Percentiles rank a stretch among this genome's conserved stretches.
Evolutionary conservation across 2,329 filamentous ascomycete genomes (phyloP).

Genomic region (Hypomyces rosellus): DNA sequence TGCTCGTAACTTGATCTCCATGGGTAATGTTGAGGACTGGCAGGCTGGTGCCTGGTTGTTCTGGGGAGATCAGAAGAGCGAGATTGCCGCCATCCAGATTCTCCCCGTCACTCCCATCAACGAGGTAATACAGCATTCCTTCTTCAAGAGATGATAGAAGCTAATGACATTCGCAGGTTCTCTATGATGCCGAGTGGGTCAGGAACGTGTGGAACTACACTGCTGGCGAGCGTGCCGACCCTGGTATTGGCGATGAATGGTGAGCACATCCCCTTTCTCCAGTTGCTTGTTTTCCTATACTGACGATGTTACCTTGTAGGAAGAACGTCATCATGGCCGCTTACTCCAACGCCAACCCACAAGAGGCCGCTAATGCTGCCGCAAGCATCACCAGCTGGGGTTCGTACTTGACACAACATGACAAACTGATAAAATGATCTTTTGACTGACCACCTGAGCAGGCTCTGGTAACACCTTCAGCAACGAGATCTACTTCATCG

Average conservation of each 20-base stretch:
- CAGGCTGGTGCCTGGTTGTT: conserved; percentile 19
- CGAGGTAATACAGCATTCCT: conserved; percentile 2
- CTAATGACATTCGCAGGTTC: conserved; percentile 6
- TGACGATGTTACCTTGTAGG: conserved; percentile 5
- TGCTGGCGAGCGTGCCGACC: conserved; percentile 16
- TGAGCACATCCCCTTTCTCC: not conserved
- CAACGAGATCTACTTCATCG: conserved; percentile 20
- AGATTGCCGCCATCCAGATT: conserved; percentile 13
- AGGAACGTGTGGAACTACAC: conserved; percentile 19
- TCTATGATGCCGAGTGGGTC: conserved; percentile 18
- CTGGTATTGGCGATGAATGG: conserved; percentile 17
- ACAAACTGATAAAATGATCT: not conserved
- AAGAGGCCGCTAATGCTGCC: conserved; percentile 16
- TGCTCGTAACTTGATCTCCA: conserved; percentile 14
- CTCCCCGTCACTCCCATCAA: conserved; percentile 9
- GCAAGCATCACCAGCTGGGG: conserved; percentile 19
- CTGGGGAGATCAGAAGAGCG: conserved; percentile 8
- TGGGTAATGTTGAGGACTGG: conserved; percentile 20
- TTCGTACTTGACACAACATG: conserved; percentile 8
- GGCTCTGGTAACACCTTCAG: conserved; percentile 18
- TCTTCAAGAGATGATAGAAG: not conserved
- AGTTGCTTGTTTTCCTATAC: too few relatives aligned
- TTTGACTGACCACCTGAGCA: not conserved
- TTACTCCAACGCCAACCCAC: conserved; percentile 18
- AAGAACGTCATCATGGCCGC: conserved; percentile 19